Percentiles rank a stretch among this genome's conserved stretches.
These are phyloP conservation scores for Lanzia echinophila DNA, from an alignment of 2,329 filamentous ascomycete genomes.

Conservation along the genomic window DNA sequence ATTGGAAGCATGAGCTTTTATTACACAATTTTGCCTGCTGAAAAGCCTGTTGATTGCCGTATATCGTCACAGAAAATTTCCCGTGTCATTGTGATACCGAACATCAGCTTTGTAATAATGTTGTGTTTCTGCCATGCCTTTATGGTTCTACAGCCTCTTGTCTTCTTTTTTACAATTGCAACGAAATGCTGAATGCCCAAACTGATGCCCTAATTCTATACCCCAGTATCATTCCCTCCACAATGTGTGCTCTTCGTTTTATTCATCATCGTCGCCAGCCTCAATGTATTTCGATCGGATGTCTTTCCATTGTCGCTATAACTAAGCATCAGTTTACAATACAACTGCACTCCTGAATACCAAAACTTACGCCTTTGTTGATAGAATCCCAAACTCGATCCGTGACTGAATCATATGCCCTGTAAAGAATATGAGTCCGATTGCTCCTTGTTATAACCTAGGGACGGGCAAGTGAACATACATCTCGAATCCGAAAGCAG, in stretches of 20 bases:
- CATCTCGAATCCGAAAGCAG: constrained; percentile 91
- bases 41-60: too few species aligned
- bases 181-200: constrained; percentile 7
- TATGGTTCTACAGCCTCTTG: constrained; percentile 18
- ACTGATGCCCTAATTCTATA: constrained; percentile 3
- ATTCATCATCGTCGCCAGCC: constrained; percentile 53
- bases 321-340: constrained; percentile 28
- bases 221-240: neutral
- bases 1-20: too few species aligned
- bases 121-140: constrained; percentile 8
- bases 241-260: neutral
- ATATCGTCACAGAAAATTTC: too few species aligned
- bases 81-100: too few species aligned
- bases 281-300: constrained; percentile 86
- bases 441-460: neutral
- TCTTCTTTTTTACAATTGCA: constrained; percentile 28
- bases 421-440: constrained; percentile 34
- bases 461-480: constrained; percentile 43
- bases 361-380: constrained; percentile 78
- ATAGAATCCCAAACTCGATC: constrained; percentile 84
- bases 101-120: neutral
- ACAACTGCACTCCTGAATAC: neutral
- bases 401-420: constrained; percentile 74
- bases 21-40: too few species aligned
- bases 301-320: constrained; percentile 98